phyloP scores from a whole-genome alignment of 2,329 filamentous ascomycete species.

The Rhynchosporium secalis region DNA sequence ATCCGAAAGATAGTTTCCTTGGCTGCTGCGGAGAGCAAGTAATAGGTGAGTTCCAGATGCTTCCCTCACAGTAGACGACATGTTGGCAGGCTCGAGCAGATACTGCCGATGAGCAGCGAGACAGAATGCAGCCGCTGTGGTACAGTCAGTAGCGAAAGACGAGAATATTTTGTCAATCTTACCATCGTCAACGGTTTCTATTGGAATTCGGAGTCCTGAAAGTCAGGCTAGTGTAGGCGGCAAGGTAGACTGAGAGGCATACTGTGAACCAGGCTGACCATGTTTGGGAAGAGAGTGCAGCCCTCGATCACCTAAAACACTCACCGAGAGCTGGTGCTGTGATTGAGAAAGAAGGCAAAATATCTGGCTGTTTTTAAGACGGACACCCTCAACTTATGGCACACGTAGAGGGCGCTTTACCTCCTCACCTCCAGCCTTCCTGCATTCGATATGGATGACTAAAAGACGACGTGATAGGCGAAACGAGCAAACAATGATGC shows the following conservation, averaged over 20 bases:
- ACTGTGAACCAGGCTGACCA: background rate
- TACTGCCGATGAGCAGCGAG: too few species aligned
- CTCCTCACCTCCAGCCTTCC: background rate
- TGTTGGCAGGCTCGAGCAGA: background rate
- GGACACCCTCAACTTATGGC: conserved; percentile 5
- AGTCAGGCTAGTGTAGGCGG: background rate
- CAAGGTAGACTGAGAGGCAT: background rate
- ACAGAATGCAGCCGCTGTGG: background rate
- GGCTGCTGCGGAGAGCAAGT: background rate
- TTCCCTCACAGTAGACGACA: background rate
- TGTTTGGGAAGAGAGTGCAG: background rate
- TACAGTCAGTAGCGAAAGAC: background rate
- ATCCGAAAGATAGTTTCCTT: background rate
- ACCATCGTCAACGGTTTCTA: background rate
- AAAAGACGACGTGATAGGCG: background rate
- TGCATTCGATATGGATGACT: background rate
- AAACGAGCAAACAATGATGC: background rate
- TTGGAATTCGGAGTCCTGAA: background rate
- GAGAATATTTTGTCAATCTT: background rate
- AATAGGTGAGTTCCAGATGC: background rate
- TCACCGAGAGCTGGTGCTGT: background rate
- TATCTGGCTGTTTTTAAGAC: background rate
- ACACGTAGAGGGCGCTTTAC: conserved; percentile 2
- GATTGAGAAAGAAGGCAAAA: conserved; percentile 10
- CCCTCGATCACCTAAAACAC: too few species aligned